Percentiles rank a stretch among this genome's conserved stretches.
These are phyloP conservation scores for Ulmus americana DNA, from an alignment of 331 rosid genomes.

Conservation along the genomic window DNA sequence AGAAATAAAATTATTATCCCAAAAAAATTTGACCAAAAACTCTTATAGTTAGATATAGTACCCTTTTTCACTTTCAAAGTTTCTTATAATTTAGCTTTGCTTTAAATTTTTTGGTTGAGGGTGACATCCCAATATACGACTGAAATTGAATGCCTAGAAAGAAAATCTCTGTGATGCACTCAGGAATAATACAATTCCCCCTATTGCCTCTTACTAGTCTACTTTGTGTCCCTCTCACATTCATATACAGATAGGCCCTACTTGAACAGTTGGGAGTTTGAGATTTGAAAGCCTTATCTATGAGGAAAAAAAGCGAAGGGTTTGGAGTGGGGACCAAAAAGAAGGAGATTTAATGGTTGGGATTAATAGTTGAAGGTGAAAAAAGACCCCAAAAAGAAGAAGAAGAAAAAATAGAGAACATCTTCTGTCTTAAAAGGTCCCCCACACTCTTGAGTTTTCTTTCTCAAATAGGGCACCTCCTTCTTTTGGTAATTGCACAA, in stretches of 20 bases:
- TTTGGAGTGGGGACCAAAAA: neutral
- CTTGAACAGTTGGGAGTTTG: constrained; percentile 14
- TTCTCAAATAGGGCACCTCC: constrained; percentile 6
- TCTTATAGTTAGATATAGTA: too few relatives aligned
- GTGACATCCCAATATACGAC: too few relatives aligned
- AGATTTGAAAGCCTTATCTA: constrained; percentile 15
- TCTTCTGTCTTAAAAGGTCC: constrained; percentile 20
- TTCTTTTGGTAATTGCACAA: constrained; percentile 8
- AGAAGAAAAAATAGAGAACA: neutral
- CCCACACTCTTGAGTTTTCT: constrained; percentile 5
- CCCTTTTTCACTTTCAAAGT: neutral
- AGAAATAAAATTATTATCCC: too few relatives aligned
- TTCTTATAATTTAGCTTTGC: neutral
- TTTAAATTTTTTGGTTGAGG: too few relatives aligned
- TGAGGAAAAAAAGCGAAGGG: neutral
- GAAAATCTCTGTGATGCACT: neutral
- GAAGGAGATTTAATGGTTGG: constrained; percentile 13
- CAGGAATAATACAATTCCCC: neutral
- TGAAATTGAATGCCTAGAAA: too few relatives aligned
- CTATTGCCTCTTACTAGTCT: constrained; percentile 3
- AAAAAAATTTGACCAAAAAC: too few relatives aligned
- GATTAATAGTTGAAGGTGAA: constrained; percentile 7
- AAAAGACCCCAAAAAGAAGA: neutral
- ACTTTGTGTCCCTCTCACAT: neutral
- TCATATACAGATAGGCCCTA: constrained; percentile 17